These are phyloP conservation scores for Hypoxylon cercidicola DNA, from an alignment of 495 filamentous ascomycete species.

Conservation along the genomic window DNA sequence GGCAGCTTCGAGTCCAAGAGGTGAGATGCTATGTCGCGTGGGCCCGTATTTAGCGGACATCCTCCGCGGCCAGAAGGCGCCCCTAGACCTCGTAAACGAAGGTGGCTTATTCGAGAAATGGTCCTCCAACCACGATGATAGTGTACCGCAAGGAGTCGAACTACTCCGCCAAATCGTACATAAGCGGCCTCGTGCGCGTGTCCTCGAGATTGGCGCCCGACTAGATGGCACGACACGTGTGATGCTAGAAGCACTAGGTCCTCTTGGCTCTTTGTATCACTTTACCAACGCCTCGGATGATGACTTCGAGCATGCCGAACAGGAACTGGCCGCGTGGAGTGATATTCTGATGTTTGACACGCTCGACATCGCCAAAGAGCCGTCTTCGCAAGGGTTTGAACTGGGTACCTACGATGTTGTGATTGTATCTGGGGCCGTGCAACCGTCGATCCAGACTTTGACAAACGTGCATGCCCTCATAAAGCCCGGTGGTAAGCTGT, in stretches of 20 bases:
- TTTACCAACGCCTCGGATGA: conserved; percentile 59
- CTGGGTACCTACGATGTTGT: conserved; percentile 54
- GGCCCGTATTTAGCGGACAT: conserved; percentile 46
- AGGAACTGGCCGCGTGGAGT: conserved; percentile 39
- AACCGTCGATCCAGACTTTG: conserved; percentile 47
- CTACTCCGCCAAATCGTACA: conserved; percentile 34
- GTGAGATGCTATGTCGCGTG: conserved; percentile 17
- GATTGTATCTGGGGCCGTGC: conserved; percentile 50
- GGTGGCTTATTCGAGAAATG: conserved; percentile 51
- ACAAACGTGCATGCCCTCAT: conserved; percentile 37
- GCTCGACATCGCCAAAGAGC: conserved; percentile 44
- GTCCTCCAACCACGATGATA: conserved; percentile 29
- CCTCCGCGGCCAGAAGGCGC: conserved; percentile 47
- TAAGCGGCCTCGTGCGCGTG: conserved; percentile 49
- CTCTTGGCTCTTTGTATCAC: conserved; percentile 56
- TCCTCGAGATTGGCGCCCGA: conserved; percentile 66
- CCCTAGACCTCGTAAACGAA: conserved; percentile 51
- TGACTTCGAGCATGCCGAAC: conserved; percentile 53
- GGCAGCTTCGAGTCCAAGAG: conserved; percentile 20
- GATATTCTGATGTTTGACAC: conserved; percentile 48
- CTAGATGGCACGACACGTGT: conserved; percentile 58
- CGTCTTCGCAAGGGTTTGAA: conserved; percentile 52
- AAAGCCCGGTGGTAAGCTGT: conserved; percentile 43
- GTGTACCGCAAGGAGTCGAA: conserved; percentile 26
- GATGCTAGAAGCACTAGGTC: conserved; percentile 33